Evolutionary conservation across 306 rosid genomes (phyloP), one percentile per base, ranked within the genome.

Genomic region (Sechiopsis laciniata): DNA sequence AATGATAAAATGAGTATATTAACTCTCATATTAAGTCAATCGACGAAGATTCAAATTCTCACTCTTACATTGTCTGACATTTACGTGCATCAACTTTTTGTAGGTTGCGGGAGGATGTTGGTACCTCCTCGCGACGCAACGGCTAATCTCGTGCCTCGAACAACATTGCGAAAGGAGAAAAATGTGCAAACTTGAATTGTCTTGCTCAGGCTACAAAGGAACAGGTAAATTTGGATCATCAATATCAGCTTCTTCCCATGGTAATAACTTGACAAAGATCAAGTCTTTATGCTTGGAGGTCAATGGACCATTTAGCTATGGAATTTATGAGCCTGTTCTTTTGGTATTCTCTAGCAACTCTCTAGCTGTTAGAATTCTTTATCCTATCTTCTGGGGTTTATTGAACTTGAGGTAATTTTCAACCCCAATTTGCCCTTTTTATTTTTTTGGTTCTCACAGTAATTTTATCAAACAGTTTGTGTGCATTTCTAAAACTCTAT

Each of bases 71-170:
- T 32, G 4, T 32, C 5, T 32, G 2, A 51, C 7, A 13, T 53
- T 53, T 53, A 8, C 56, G 7, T 16, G 56, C 20, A 2, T 55
- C 11, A 0, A 17, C 4, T 37, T 37, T 55, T 21, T 11, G 1
- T 53, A 93, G 98, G 98, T 93, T 74, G 98, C 98, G 0, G 98
- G 98, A 76, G 98, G 98, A 67, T 94, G 98, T 75, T 94, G 98
- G 98, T 94, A 94, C 76, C 96, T 94, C 17, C 98, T 94, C 21
- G 98, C 96, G 0, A 90, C 89, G 69, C 98, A 94, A 37, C 89
- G 98, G 0, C 95, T 94, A 8, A 97, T 97, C 10, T 83, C 92
- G 0, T 94, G 98, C 78, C 87, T 94, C 11, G 77, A 77, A 64
- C 89, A 85, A 65, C 92, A 86, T 13, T 94, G 98, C 63, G 95